phyloP scores from a whole-genome alignment of 345 rosid genomes.

The Linum tenue region DNA sequence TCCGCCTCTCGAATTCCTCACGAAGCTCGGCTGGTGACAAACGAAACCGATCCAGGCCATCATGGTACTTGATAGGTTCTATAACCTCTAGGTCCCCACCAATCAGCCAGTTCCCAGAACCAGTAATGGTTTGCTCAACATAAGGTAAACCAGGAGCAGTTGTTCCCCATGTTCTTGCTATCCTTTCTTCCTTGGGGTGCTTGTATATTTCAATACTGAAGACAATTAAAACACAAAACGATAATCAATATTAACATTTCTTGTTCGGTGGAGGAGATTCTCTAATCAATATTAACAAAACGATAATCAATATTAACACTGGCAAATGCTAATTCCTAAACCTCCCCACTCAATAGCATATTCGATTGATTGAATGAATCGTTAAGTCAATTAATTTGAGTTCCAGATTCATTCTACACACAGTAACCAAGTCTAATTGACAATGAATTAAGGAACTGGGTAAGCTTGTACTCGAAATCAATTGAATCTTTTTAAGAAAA shows the following conservation, averaged over 20 bases:
- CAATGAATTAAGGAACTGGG: neutral
- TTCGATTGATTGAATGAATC: too few species aligned
- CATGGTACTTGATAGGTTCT: constrained; percentile 75
- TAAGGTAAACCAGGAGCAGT: constrained; percentile 89
- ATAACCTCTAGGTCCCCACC: constrained; percentile 94
- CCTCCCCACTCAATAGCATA: too few species aligned
- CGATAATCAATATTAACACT: too few species aligned
- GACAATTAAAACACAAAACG: neutral
- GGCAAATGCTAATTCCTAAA: too few species aligned
- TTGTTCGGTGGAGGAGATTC: too few species aligned
- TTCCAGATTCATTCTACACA: too few species aligned
- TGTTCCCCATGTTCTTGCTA: constrained; percentile 97
- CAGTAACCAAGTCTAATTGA: too few species aligned
- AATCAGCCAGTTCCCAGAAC: constrained; percentile 82
- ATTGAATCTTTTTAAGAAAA: neutral
- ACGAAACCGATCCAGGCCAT: constrained; percentile 88
- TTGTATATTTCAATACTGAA: constrained; percentile 88
- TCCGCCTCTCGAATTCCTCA: constrained; percentile 63
- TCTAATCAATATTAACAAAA: too few species aligned
- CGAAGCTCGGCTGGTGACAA: constrained; percentile 82
- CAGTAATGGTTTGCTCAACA: constrained; percentile 60
- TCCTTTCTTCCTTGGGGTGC: constrained; percentile 94
- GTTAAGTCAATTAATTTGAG: too few species aligned
- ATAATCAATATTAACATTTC: neutral
- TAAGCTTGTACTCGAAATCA: neutral